Evolutionary conservation across 2,329 filamentous ascomycete species (phyloP).

Genomic region (Phialophora chinensis): DNA sequence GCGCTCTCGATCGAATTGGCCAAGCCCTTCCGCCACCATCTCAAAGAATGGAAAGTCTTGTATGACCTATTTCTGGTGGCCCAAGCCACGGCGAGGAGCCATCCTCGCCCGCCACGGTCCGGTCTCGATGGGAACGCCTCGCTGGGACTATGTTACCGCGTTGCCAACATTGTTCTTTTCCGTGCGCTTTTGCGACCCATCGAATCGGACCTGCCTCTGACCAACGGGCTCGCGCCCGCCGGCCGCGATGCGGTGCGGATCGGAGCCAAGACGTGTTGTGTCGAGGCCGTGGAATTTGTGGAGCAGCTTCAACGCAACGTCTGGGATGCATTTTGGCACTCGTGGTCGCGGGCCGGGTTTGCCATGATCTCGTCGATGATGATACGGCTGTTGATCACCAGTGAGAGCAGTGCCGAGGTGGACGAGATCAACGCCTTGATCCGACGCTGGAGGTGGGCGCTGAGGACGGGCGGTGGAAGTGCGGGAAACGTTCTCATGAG

Average conservation of each 20-base stretch:
- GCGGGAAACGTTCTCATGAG: slow-evolving; percentile 24
- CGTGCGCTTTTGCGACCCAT: slow-evolving; percentile 25
- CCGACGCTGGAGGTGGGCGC: slow-evolving; percentile 22
- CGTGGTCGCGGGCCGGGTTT: slow-evolving; percentile 22
- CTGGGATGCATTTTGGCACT: slow-evolving; percentile 30
- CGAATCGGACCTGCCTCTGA: slow-evolving; percentile 8
- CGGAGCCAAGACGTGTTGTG: slow-evolving; percentile 17
- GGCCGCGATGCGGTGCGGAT: slow-evolving; percentile 14
- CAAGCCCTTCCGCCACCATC: background rate
- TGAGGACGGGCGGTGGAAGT: slow-evolving; percentile 17
- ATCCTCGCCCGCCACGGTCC: too few species aligned
- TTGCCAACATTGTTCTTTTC: slow-evolving; percentile 23
- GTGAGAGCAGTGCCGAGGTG: slow-evolving; percentile 4
- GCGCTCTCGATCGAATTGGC: background rate
- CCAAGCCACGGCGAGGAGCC: slow-evolving; percentile 1
- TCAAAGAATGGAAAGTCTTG: background rate
- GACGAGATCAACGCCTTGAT: slow-evolving; percentile 22
- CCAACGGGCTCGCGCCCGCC: slow-evolving; percentile 4
- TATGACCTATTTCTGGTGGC: background rate
- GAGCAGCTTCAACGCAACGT: slow-evolving; percentile 10
- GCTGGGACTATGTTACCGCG: slow-evolving; percentile 18
- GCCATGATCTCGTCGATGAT: slow-evolving; percentile 21
- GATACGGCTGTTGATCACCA: slow-evolving; percentile 15
- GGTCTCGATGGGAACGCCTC: slow-evolving; percentile 20
- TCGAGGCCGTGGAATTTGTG: slow-evolving; percentile 23